A percentile compares a stretch with the other conserved stretches of the same genome.
Conservation (phyloP, 306 rosid species). For the Dalbergia cultrata region DNA sequence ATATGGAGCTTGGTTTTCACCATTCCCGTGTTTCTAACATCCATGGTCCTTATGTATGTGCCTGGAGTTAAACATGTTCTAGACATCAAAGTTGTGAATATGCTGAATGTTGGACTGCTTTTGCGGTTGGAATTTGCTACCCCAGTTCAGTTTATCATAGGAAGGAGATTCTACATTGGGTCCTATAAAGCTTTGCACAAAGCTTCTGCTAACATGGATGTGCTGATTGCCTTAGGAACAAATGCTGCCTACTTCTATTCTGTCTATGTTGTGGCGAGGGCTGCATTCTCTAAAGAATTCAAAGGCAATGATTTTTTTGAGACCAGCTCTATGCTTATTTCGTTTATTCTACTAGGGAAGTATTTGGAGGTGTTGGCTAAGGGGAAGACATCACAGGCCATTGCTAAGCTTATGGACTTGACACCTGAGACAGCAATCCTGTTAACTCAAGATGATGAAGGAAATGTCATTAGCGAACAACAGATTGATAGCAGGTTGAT, state of each 20-base stretch:
- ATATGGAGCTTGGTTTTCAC: conserved; percentile 73
- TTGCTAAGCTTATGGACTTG: conserved; percentile 86
- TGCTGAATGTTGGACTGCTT: conserved; percentile 68
- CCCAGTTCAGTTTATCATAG: conserved; percentile 79
- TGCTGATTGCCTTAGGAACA: conserved; percentile 82
- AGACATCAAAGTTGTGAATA: conserved; percentile 67
- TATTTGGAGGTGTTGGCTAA: conserved; percentile 85
- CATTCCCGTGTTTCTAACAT: conserved; percentile 77
- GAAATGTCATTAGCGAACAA: conserved; percentile 57
- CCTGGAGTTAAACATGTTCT: conserved; percentile 63
- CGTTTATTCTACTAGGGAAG: conserved; percentile 84
- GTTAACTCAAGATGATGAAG: conserved; percentile 59
- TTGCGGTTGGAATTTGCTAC: conserved; percentile 74
- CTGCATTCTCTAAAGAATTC: conserved; percentile 63
- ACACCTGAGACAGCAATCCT: conserved; percentile 75
- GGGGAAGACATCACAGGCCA: conserved; percentile 85
- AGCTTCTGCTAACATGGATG: conserved; percentile 88
- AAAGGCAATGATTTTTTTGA: conserved; percentile 83
- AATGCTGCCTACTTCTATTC: conserved; percentile 92
- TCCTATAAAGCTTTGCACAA: conserved; percentile 71
- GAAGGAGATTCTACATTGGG: conserved; percentile 76
- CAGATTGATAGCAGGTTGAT: conserved; percentile 73
- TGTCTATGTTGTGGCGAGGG: conserved; percentile 69
- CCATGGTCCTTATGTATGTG: conserved; percentile 83
- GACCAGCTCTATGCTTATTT: conserved; percentile 84